phyloP scores from a whole-genome alignment of 805 yeast species.

The Saccharomycopsis vini region DNA sequence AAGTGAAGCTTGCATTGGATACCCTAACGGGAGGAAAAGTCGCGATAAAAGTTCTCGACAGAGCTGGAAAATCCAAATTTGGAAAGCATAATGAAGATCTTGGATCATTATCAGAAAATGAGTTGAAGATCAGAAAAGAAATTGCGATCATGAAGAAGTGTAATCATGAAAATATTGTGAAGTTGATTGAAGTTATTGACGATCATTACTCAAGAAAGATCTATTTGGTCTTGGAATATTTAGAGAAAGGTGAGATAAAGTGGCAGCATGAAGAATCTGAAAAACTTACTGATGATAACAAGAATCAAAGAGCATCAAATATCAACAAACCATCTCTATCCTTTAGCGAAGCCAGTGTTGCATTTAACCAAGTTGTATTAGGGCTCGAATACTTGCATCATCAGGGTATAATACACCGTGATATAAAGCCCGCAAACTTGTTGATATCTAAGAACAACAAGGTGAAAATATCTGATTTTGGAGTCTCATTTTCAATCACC shows the following conservation, averaged over 20 bases:
- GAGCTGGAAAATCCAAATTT: constrained; percentile 47
- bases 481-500: constrained; percentile 71
- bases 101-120: constrained; percentile 41
- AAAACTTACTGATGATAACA: constrained; percentile 19
- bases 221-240: constrained; percentile 80
- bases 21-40: constrained; percentile 53
- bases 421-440: constrained; percentile 90
- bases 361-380: constrained; percentile 72
- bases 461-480: constrained; percentile 94
- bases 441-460: constrained; percentile 58
- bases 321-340: constrained; percentile 21
- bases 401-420: constrained; percentile 90
- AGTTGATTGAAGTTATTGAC: constrained; percentile 77
- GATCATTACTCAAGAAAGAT: constrained; percentile 77
- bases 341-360: constrained; percentile 56
- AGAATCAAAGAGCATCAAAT: constrained; percentile 6
- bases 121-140: constrained; percentile 63
- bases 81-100: not conserved
- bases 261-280: constrained; percentile 47
- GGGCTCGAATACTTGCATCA: constrained; percentile 88
- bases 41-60: constrained; percentile 90
- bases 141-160: constrained; percentile 91
- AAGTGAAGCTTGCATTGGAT: constrained; percentile 84
- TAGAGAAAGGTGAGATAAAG: constrained; percentile 82
- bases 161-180: constrained; percentile 87